Percentiles rank a stretch among this genome's conserved stretches.
Conservation (phyloP, 2,329 filamentous ascomycete species). For the Arthroderma sp. region DNA sequence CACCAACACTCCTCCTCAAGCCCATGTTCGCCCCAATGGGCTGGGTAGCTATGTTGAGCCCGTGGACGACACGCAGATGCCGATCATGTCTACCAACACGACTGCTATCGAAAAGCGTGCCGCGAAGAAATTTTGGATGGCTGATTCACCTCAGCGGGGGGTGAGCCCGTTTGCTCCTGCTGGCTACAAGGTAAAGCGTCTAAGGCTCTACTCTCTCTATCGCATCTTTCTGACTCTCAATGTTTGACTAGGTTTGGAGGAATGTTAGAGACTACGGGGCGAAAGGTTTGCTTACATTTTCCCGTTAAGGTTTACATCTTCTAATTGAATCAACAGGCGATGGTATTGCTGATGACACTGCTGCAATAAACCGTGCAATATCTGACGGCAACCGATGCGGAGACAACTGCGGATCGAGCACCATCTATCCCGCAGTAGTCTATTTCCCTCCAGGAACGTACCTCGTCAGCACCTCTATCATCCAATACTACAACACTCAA, state of each 20-base stretch:
- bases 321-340: conserved; percentile 29
- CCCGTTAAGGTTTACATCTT: not conserved
- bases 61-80: not conserved
- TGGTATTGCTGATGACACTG: conserved; percentile 67
- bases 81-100: not conserved
- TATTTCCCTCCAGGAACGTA: conserved; percentile 57
- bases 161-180: conserved; percentile 7
- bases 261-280: conserved; percentile 69
- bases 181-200: conserved; percentile 4
- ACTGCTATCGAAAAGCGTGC: not conserved
- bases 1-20: conserved; percentile 39
- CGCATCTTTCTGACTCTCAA: not conserved
- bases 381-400: conserved; percentile 54
- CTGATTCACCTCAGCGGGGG: not conserved
- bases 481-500: conserved; percentile 20
- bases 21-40: not conserved
- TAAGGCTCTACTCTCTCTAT: not conserved
- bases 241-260: conserved; percentile 45
- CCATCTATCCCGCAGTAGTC: conserved; percentile 64
- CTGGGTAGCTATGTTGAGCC: not conserved
- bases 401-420: conserved; percentile 67
- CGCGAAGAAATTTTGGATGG: conserved; percentile 1
- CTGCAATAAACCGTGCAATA: conserved; percentile 75
- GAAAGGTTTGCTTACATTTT: not conserved
- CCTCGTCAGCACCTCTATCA: conserved; percentile 16